A percentile compares a stretch with the other conserved stretches of the same genome.
Conservation (phyloP, 345 rosid species). For the Populus simonii region DNA sequence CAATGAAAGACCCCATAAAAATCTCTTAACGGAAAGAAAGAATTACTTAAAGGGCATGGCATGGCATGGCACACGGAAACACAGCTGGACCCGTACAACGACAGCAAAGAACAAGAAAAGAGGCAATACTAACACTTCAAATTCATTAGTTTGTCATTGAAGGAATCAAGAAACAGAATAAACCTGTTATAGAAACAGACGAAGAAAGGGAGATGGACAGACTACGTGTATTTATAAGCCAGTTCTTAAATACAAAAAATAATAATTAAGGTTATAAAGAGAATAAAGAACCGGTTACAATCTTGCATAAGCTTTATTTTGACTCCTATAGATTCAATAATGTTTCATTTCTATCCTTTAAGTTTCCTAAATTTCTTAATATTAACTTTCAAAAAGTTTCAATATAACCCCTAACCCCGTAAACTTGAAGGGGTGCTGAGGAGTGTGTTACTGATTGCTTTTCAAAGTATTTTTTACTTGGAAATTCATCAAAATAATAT, state of each 20-base stretch:
- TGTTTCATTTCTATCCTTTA: not conserved
- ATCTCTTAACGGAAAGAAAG: not conserved
- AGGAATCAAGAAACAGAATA: not conserved
- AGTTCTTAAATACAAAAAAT: no score
- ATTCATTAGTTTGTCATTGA: not conserved
- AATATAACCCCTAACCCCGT: no score
- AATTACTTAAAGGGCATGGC: not conserved
- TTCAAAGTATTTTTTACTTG: no score
- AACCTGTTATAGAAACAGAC: not conserved
- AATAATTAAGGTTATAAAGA: not conserved
- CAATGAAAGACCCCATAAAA: not conserved
- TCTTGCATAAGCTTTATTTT: not conserved
- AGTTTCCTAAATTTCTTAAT: no score
- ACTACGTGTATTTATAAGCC: not conserved
- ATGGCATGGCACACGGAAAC: not conserved
- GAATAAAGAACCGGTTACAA: not conserved
- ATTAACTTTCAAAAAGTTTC: no score
- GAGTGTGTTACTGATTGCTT: no score
- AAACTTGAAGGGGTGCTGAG: no score
- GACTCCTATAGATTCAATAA: not conserved
- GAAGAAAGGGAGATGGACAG: not conserved
- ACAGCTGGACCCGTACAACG: not conserved
- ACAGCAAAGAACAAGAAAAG: not conserved
- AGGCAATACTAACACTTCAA: not conserved
- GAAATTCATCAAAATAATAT: no score